A percentile compares a stretch with the other conserved stretches of the same genome.
Conservation (phyloP, 2,329 filamentous ascomycete genomes). For the Microdochium bolleyi region DNA sequence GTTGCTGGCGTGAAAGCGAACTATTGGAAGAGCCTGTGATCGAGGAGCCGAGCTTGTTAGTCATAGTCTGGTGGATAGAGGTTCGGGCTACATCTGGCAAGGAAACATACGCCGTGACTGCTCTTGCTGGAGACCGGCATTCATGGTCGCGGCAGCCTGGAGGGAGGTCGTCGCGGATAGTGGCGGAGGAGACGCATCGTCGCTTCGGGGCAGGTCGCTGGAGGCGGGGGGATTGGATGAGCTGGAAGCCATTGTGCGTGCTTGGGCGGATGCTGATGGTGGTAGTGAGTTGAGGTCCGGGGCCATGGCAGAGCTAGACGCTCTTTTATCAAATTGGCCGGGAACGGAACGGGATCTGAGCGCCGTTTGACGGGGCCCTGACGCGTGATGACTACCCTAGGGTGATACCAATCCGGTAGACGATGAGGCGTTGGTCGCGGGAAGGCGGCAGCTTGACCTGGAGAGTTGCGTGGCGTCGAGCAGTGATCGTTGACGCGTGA, state of each 20-base stretch:
- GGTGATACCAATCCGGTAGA: background rate
- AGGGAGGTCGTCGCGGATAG: slow-evolving; percentile 42
- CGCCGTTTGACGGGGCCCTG: background rate
- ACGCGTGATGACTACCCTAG: background rate
- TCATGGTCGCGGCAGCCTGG: slow-evolving; percentile 69
- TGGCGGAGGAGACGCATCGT: slow-evolving; percentile 38
- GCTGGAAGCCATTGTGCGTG: slow-evolving; percentile 26
- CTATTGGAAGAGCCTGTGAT: slow-evolving; percentile 40
- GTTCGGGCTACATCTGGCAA: background rate
- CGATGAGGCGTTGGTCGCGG: background rate
- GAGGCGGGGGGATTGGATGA: background rate
- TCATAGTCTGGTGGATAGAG: too few species aligned
- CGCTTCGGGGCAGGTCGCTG: slow-evolving; percentile 40
- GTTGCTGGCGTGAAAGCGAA: slow-evolving; percentile 37
- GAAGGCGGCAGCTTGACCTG: background rate
- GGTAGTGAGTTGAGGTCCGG: slow-evolving; percentile 55
- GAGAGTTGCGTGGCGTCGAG: background rate
- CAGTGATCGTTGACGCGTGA: background rate
- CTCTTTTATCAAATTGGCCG: background rate
- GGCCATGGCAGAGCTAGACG: slow-evolving; percentile 25
- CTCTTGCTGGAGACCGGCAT: slow-evolving; percentile 65
- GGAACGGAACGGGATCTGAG: background rate
- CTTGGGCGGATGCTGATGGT: slow-evolving; percentile 30
- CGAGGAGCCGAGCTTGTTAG: background rate
- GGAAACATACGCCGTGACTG: slow-evolving; percentile 43